Base-by-base conservation (phyloP, 2,329 filamentous ascomycete genomes). In the Talaromyces piceae region DNA sequence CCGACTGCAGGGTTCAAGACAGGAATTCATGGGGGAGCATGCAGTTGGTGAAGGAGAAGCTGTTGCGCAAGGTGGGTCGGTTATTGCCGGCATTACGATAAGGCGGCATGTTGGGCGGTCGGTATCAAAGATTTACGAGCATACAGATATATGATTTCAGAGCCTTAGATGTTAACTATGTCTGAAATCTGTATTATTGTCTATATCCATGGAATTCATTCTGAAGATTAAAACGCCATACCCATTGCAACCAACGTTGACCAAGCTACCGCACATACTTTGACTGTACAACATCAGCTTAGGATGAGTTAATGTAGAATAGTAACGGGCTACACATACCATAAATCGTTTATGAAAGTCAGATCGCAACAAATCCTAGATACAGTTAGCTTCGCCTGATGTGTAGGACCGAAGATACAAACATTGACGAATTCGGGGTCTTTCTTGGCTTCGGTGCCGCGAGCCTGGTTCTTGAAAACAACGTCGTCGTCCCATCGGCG, bases 341-440 rank as follows among this genome's bases (percentile, higher is more conserved):
- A 98, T 98, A 70, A 98, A 98, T 57, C 90, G 84, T 73, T 91
- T 93, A 76, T 98, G 93, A 70, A 98, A 98, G 70, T 98, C 93
- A 26, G 90, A 96, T 56, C 91, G 84, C 57, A 97, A 74, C 63
- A 95, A 77, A 71, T 97, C 87, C 84, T 88, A 26, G 13, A 18
- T 27, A 39, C 18, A 27, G 31, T 56, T 9, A 56, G 53, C 25
- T 31, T 50, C 3, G 16, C 9, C 31, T 55, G 46, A 45, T 31
- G 45, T 37, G 27, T 41, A 44, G 45, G 46, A 28, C n/a, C 18
- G 45, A n/a, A 27, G 16, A 26, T 20, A 74, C 83, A 73, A 68
- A 88, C 90, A 66, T 98, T 98, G 69, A 98, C 91, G 73, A 98
- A 98, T 70, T 95, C 91, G 75, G 91, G 94, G 75, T 86, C 90